Conservation (phyloP, 495 filamentous ascomycete species). For the Trichoderma orchidacearum region DNA sequence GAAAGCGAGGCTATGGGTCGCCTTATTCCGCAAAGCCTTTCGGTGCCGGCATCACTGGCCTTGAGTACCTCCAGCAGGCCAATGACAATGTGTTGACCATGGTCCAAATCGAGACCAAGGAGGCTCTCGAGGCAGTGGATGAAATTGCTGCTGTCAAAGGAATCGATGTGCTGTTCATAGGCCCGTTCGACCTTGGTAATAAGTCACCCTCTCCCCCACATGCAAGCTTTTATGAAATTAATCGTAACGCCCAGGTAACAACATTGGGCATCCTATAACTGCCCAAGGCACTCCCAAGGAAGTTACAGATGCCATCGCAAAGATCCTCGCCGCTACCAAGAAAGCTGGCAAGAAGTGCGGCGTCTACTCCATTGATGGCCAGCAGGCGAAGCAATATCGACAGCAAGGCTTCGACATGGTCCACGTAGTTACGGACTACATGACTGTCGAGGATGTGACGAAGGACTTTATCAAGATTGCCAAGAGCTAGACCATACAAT, state of each 20-base stretch:
- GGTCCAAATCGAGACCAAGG: slow-evolving; percentile 72
- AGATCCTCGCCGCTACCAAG: slow-evolving; percentile 46
- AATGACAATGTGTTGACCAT: slow-evolving; percentile 59
- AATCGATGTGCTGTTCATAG: slow-evolving; percentile 65
- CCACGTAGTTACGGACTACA: slow-evolving; percentile 47
- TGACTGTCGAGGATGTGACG: slow-evolving; percentile 34
- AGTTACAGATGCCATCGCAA: slow-evolving; percentile 52
- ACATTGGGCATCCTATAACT: slow-evolving; percentile 58
- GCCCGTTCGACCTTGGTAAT: slow-evolving; percentile 58
- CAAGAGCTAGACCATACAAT: slow-evolving; percentile 21
- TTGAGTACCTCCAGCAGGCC: slow-evolving; percentile 60
- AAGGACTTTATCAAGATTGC: slow-evolving; percentile 28
- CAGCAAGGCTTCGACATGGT: slow-evolving; percentile 71
- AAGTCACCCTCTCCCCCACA: background rate
- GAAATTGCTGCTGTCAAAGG: slow-evolving; percentile 59
- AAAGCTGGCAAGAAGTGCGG: slow-evolving; percentile 60
- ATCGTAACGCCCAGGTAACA: slow-evolving; percentile 30
- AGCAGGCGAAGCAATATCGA: slow-evolving; percentile 47
- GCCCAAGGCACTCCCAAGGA: slow-evolving; percentile 48
- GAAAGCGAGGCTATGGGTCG: slow-evolving; percentile 51
- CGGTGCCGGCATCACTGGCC: slow-evolving; percentile 31
- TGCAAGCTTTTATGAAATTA: background rate
- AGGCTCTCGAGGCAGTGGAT: slow-evolving; percentile 55
- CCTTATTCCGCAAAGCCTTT: slow-evolving; percentile 56
- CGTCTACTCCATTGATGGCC: slow-evolving; percentile 60